Evolutionary conservation across 1,284 basidiomycete species (phyloP).

Genomic region (Cryptococcus wingfieldii): DNA sequence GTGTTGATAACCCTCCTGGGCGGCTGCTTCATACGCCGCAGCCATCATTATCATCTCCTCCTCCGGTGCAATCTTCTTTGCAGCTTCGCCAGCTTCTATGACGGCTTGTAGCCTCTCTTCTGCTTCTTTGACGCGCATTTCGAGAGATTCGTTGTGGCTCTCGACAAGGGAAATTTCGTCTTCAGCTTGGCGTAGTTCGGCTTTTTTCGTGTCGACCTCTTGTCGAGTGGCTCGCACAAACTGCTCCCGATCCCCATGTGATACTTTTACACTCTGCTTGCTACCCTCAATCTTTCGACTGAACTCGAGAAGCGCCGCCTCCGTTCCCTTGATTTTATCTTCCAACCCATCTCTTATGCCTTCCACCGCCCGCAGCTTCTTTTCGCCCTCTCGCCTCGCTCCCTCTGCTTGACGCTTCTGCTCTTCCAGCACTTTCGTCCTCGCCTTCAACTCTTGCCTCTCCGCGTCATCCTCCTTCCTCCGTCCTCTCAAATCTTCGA

Average conservation of each 20-base stretch:
- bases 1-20: conserved; percentile 37
- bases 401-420: conserved; percentile 76
- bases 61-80: conserved; percentile 38
- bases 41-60: conserved; percentile 50
- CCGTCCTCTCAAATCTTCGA: conserved; percentile 67
- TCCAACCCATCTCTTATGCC: conserved; percentile 61
- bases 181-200: conserved; percentile 45
- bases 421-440: conserved; percentile 81
- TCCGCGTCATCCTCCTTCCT: conserved; percentile 79
- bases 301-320: conserved; percentile 63
- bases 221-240: conserved; percentile 49
- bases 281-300: conserved; percentile 54
- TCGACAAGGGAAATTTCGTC: conserved; percentile 33
- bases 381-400: conserved; percentile 76
- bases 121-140: conserved; percentile 35
- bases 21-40: conserved; percentile 43
- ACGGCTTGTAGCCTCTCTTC: conserved; percentile 38
- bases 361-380: conserved; percentile 69
- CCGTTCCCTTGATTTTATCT: conserved; percentile 62
- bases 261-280: conserved; percentile 39
- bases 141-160: conserved; percentile 31
- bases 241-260: conserved; percentile 57
- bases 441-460: conserved; percentile 70
- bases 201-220: conserved; percentile 58
- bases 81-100: conserved; percentile 29